Conservation (phyloP, 257 asterid species). For the Cruciata laevipes region DNA sequence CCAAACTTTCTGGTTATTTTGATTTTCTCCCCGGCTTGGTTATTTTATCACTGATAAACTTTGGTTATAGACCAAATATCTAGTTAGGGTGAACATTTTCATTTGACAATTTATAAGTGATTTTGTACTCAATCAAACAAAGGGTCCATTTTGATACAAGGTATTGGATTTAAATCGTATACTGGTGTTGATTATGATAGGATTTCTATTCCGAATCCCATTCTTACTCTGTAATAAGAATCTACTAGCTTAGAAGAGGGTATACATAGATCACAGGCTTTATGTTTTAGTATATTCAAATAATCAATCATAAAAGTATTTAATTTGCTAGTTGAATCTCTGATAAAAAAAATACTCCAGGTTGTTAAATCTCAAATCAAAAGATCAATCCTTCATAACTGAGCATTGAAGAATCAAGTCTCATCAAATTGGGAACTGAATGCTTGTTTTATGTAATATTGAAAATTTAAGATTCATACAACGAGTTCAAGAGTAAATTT, state of each 20-base stretch:
- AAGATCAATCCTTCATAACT: no score
- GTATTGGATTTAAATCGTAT: not conserved
- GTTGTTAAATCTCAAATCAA: no score
- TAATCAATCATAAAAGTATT: no score
- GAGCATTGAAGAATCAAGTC: no score
- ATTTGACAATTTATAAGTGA: not conserved
- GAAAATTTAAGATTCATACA: not conserved
- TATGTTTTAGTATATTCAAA: no score
- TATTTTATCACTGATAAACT: not conserved
- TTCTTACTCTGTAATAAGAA: no score
- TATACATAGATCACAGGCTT: no score
- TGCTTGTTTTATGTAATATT: not conserved
- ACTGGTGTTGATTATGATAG: not conserved
- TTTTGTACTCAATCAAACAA: not conserved
- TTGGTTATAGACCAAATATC: not conserved
- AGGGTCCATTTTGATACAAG: not conserved
- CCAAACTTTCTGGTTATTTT: not conserved
- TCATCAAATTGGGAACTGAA: not conserved
- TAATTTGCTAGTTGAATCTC: no score
- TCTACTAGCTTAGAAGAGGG: no score
- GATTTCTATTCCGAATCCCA: no score
- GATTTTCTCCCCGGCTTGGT: not conserved
- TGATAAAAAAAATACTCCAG: no score
- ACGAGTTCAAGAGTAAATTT: not conserved
- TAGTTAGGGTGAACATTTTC: not conserved